Conservation (phyloP, 176 grass and related monocot species). For the Guadua angustifolia region DNA sequence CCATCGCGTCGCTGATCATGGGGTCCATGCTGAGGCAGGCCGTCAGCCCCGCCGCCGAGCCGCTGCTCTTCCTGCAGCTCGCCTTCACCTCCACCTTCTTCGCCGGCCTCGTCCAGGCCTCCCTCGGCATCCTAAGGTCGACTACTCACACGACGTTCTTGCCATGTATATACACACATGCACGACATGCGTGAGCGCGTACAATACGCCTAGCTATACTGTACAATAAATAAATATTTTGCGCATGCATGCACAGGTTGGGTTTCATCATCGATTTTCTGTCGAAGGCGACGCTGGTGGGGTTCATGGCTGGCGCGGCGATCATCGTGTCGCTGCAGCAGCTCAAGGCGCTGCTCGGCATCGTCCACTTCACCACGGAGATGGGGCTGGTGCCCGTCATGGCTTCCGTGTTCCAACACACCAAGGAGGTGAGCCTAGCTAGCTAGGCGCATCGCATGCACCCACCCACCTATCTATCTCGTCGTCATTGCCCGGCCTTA, state of each 20-base stretch:
- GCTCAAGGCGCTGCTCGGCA: constrained; percentile 84
- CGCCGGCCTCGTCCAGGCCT: constrained; percentile 87
- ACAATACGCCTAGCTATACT: not conserved
- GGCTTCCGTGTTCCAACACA: constrained; percentile 77
- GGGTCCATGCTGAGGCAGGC: constrained; percentile 87
- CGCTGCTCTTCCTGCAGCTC: constrained; percentile 86
- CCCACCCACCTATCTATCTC: too few species aligned
- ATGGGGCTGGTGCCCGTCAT: constrained; percentile 91
- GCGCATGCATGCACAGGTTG: constrained; percentile 40
- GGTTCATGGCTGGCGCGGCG: constrained; percentile 97
- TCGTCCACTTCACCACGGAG: constrained; percentile 88
- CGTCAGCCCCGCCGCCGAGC: constrained; percentile 66
- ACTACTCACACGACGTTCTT: not conserved
- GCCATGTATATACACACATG: not conserved
- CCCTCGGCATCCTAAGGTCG: constrained; percentile 83
- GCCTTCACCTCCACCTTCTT: constrained; percentile 93
- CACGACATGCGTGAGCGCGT: too few species aligned
- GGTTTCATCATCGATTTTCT: constrained; percentile 92
- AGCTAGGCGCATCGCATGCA: too few species aligned
- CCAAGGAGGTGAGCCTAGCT: constrained; percentile 51
- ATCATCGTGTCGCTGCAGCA: constrained; percentile 95
- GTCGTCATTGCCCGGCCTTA: not conserved
- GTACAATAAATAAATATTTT: not conserved
- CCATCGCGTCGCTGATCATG: constrained; percentile 95
- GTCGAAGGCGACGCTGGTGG: constrained; percentile 91